phyloP scores from a whole-genome alignment of 1,284 basidiomycete genomes.

The Cutaneotrichosporon cutaneum region DNA sequence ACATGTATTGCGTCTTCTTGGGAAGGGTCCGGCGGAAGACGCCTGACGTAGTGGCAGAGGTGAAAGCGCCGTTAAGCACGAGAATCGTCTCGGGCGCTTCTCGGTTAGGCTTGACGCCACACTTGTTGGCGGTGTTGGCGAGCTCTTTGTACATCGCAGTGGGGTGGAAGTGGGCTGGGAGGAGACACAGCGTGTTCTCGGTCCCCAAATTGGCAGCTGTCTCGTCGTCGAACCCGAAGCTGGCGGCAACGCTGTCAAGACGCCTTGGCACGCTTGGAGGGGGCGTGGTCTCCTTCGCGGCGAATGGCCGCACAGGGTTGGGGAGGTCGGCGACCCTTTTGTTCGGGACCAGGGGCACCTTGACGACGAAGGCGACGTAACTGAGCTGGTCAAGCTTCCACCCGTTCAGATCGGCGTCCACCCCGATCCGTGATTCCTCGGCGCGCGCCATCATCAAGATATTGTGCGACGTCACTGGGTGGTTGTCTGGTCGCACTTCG shows the following conservation, averaged over 20 bases:
- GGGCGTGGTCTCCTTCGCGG: not conserved
- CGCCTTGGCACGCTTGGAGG: no score
- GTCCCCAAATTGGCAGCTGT: not conserved
- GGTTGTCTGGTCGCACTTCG: conserved; percentile 14
- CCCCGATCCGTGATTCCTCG: not conserved
- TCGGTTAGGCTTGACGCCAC: not conserved
- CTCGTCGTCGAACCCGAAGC: conserved; percentile 11
- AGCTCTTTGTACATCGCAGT: not conserved
- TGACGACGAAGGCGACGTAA: conserved; percentile 21
- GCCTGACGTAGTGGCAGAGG: conserved; percentile 6
- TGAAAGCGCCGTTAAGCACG: conserved; percentile 22
- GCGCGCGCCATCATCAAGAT: conserved; percentile 24
- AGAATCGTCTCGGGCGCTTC: conserved; percentile 13
- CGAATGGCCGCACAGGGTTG: conserved; percentile 31
- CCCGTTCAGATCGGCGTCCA: conserved; percentile 9
- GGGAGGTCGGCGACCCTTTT: conserved; percentile 28
- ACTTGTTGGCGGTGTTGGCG: not conserved
- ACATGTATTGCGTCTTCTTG: conserved; percentile 20
- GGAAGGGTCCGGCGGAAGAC: conserved; percentile 13
- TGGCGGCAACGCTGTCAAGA: conserved; percentile 1
- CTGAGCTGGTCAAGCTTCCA: conserved; percentile 14
- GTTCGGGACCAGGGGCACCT: conserved; percentile 22
- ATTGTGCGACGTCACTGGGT: conserved; percentile 19
- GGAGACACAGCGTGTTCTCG: not conserved
- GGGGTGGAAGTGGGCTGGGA: not conserved